Evolutionary conservation across 306 rosid genomes (phyloP), one percentile per base, ranked within the genome.

Genomic region (Castanea mollissima): DNA sequence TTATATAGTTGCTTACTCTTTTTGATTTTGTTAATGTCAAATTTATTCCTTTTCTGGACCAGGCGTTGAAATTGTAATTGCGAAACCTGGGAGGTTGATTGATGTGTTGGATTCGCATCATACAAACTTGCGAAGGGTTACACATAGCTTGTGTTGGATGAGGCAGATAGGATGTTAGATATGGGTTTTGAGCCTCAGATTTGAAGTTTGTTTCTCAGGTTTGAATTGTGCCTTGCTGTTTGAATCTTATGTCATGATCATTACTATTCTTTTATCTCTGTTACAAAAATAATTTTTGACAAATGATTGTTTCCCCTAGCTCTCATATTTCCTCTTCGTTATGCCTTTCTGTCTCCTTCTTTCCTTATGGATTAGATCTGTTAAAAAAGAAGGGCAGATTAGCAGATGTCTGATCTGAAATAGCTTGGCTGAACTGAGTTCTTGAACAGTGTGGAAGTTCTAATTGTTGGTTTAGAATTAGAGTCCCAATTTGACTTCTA

Each of bases 141-240:
- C 97, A 19, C 93, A 95, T 84, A n/a, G n/a, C 94, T 95, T 75
- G 98, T 95, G 55, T 81, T 95, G 85, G 98, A 95, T 74, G 97
- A 95, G 88, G 99, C 98, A 44, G 99, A 95, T 78, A 86, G 97
- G 80, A 93, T 95, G 99, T 83, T 95, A 78, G 99, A 95, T 84
- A 95, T 95, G 99, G 99, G 99, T 27, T 95, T 95, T 89, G 98
- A 95, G 71, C 99, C 99, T 59, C 99, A 95, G 80, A 91, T 95
- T 78, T 82, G 93, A 95, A 93, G 84, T 88, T 95, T 83, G 94
- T 93, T 77, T 88, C 97, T 79, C 97, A 95, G 99, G 99, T 89
- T 81, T 72, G 80, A 75, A 51, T 81, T 73, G 75, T 83, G 20
- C 69, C 46, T 54, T 11, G 35, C 35, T 23, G 16, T 46, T 25